Evolutionary conservation across 768 basidiomycete species (phyloP).

Genomic region (Scleroderma bovista): DNA sequence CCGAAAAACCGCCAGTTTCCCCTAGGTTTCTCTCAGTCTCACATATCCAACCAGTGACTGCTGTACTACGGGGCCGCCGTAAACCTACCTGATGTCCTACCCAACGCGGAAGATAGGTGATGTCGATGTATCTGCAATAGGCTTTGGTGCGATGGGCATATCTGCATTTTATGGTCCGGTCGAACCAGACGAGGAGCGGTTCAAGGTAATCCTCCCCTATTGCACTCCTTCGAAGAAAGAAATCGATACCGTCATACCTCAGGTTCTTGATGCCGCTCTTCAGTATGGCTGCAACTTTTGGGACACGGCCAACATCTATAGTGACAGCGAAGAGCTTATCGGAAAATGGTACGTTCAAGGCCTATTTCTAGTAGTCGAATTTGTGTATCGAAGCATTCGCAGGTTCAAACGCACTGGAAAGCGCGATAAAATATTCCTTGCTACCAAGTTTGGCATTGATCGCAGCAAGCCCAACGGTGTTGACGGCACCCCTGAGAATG

Average conservation of each 20-base stretch:
- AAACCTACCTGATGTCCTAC: slow-evolving; percentile 10
- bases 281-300: slow-evolving; percentile 39
- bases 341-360: slow-evolving; percentile 33
- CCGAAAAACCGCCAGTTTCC: too few relatives aligned
- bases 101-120: slow-evolving; percentile 43
- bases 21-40: not conserved
- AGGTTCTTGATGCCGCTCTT: slow-evolving; percentile 30
- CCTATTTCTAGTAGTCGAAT: not conserved
- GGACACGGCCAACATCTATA: slow-evolving; percentile 43
- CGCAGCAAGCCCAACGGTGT: slow-evolving; percentile 22
- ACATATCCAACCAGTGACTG: not conserved
- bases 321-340: slow-evolving; percentile 39
- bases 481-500: slow-evolving; percentile 38
- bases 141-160: slow-evolving; percentile 59
- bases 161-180: slow-evolving; percentile 41
- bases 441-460: slow-evolving; percentile 49
- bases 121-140: slow-evolving; percentile 43
- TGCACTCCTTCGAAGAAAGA: too few relatives aligned
- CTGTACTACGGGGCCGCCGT: too few relatives aligned
- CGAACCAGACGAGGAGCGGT: slow-evolving; percentile 50
- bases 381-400: not conserved
- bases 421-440: slow-evolving; percentile 49
- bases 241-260: too few relatives aligned
- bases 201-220: slow-evolving; percentile 38
- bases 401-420: slow-evolving; percentile 46